These are phyloP conservation scores for Castanea mollissima DNA, from an alignment of 306 rosid genomes.

Conservation along the genomic window DNA sequence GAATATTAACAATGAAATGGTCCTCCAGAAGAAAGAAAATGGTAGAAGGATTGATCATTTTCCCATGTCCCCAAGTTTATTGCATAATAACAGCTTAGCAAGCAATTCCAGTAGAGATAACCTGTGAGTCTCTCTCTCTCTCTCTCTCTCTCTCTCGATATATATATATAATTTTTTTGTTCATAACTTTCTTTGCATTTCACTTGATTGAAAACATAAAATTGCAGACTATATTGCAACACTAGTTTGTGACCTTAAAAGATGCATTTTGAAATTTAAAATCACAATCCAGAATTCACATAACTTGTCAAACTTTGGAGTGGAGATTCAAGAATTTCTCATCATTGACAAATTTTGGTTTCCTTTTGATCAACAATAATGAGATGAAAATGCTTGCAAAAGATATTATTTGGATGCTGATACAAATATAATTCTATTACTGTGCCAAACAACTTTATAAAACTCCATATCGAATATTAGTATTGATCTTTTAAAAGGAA, in stretches of 20 bases:
- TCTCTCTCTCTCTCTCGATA: too few relatives aligned
- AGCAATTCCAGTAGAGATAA: conserved; percentile 65
- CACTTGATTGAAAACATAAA: not conserved
- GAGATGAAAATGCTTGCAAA: not conserved
- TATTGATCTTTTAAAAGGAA: not conserved
- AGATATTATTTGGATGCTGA: conserved; percentile 1
- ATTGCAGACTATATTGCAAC: not conserved
- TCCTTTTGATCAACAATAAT: not conserved
- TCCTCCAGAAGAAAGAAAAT: conserved; percentile 59
- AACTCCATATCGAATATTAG: not conserved
- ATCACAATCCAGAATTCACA: not conserved
- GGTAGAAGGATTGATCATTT: conserved; percentile 53
- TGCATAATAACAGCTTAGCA: conserved; percentile 69
- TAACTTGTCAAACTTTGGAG: not conserved
- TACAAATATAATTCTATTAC: not conserved
- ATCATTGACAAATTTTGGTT: not conserved
- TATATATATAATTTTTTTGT: too few relatives aligned
- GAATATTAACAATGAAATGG: conserved; percentile 51
- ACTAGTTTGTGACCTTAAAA: not conserved
- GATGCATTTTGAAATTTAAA: not conserved
- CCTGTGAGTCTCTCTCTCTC: conserved; percentile 59
- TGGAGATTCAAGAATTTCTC: not conserved
- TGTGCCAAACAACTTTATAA: not conserved
- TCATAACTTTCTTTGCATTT: not conserved
- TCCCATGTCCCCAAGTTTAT: conserved; percentile 90